These are phyloP conservation scores for Podospora didyma DNA, from an alignment of 495 filamentous ascomycete genomes.

Conservation along the genomic window DNA sequence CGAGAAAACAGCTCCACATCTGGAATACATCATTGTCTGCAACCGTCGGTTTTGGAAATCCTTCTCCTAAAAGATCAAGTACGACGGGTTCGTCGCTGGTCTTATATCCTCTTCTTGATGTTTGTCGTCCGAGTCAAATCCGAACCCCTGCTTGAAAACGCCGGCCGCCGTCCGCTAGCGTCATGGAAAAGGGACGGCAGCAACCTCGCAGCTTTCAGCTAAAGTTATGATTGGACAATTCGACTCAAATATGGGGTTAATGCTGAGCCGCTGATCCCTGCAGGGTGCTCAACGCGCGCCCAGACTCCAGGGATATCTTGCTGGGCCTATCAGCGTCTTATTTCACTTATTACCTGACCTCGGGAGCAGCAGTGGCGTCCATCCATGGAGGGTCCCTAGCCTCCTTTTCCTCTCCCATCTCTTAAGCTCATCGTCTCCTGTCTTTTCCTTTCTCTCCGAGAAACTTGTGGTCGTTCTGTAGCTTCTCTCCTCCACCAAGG, in stretches of 20 bases:
- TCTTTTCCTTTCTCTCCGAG: slow-evolving; percentile 1
- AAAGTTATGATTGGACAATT: neutral
- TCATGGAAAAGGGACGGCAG: neutral
- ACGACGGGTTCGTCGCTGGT: neutral
- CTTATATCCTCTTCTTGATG: neutral
- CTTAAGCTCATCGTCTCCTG: neutral
- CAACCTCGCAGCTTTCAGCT: neutral
- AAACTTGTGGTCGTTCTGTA: neutral
- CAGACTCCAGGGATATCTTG: slow-evolving; percentile 8
- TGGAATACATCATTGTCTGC: neutral
- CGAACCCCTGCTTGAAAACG: neutral
- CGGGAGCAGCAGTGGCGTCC: slow-evolving; percentile 20
- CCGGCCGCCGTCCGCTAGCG: neutral
- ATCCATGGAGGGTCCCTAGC: slow-evolving; percentile 6
- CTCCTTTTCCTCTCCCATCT: slow-evolving; percentile 4
- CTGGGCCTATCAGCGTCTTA: slow-evolving; percentile 11
- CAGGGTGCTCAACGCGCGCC: neutral
- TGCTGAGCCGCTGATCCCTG: neutral
- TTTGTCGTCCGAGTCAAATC: neutral
- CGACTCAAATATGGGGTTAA: neutral
- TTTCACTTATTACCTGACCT: slow-evolving; percentile 12
- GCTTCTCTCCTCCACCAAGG: slow-evolving; percentile 9
- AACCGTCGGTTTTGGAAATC: no score
- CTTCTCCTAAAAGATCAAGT: neutral
- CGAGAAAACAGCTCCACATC: neutral